Evolutionary conservation across 139 green algal genomes (phyloP), one percentile per base, ranked within the genome.

Genomic region (Chlamydomonas sphaeroides): DNA sequence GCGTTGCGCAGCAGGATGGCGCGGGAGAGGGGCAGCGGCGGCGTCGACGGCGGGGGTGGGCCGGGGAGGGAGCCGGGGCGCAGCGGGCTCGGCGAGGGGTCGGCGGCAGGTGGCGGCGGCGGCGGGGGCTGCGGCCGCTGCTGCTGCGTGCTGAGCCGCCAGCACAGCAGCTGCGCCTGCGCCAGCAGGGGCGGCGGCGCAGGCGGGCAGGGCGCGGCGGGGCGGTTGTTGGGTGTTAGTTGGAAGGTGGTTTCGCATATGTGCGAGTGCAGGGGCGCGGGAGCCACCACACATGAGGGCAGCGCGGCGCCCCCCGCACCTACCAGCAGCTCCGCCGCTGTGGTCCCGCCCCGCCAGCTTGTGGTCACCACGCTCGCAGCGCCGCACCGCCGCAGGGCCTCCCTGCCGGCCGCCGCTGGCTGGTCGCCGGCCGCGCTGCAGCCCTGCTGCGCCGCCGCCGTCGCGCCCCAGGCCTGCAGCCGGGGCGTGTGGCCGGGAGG

Each of bases 1-100:
- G 66, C 39, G 59, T 80, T 80, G 51, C 74, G 56, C 5, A 70
- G 59, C 28, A 80, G 70, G 74, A 80, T 14, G 59, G 41, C 57
- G 32, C 63, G 59, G 3, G 74, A 71, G 57, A 80, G 74, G 15
- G 59, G 41, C 5, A 30, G 11, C 45, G 45, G 69, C 69, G 8
- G 32, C 15, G 66, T 6, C 6, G 6, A n/a, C n/a, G n/a, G n/a
- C n/a, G n/a, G n/a, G n/a, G n/a, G n/a, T n/a, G n/a, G n/a, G n/a
- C n/a, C n/a, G n/a, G n/a, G n/a, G n/a, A n/a, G n/a, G n/a, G n/a
- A n/a, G n/a, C n/a, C n/a, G n/a, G n/a, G n/a, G n/a, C n/a, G n/a
- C n/a, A n/a, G n/a, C n/a, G n/a, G n/a, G n/a, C n/a, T n/a, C n/a
- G 38, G 35, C 66, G 23, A 11, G 7, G 61, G 11, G 23, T 39